phyloP scores from a whole-genome alignment of 106 monocot species.

The Dendrobium chrysotoxum region DNA sequence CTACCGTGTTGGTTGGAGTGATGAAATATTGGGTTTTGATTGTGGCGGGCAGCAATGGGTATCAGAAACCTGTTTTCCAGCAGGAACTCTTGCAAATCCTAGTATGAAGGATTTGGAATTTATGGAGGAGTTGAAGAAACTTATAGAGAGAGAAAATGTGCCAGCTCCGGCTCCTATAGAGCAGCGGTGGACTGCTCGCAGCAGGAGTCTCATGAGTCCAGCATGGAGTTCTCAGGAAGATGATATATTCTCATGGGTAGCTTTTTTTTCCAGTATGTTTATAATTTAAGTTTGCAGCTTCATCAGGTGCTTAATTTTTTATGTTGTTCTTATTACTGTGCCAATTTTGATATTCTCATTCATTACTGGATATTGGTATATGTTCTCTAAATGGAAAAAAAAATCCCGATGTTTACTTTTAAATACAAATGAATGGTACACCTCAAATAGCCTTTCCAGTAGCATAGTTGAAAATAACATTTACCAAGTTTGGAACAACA shows the following conservation, averaged over 20 bases:
- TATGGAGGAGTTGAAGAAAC: constrained; percentile 70
- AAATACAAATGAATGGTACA: not conserved
- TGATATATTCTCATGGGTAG: constrained; percentile 98
- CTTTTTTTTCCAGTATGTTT: not conserved
- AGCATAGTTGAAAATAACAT: not conserved
- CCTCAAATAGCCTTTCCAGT: not conserved
- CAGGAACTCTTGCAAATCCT: constrained; percentile 68
- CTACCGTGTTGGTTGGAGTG: constrained; percentile 82
- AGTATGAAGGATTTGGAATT: constrained; percentile 84
- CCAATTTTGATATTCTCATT: not conserved
- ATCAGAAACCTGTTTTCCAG: constrained; percentile 82
- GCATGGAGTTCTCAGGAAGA: constrained; percentile 68
- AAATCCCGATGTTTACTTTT: not conserved
- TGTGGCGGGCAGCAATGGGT: constrained; percentile 96
- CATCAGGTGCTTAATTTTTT: not conserved
- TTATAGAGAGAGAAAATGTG: constrained; percentile 67
- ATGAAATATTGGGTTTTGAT: constrained; percentile 90
- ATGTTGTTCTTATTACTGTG: not conserved
- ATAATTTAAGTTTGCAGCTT: not conserved
- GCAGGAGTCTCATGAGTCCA: constrained; percentile 78
- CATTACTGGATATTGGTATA: not conserved
- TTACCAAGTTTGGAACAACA: not conserved
- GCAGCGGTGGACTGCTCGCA: constrained; percentile 89
- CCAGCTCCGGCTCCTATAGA: constrained; percentile 97
- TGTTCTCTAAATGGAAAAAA: not conserved